phyloP scores from a whole-genome alignment of 176 grass and related monocot genomes.

The Alopecurus myosuroides region DNA sequence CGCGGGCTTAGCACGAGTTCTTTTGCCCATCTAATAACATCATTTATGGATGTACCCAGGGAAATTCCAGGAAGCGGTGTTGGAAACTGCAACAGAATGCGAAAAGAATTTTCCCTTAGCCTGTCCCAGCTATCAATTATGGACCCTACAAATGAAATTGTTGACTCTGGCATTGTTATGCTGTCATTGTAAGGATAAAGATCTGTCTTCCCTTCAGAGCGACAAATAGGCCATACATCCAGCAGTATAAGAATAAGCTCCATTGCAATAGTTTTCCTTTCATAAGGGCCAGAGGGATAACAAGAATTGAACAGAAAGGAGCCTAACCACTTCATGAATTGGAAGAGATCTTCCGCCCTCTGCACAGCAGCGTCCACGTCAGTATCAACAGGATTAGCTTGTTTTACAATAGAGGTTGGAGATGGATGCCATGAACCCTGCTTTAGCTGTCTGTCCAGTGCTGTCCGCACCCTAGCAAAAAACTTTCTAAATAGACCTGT shows the following conservation, averaged over 20 bases:
- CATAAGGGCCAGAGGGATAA: slow-evolving; percentile 96
- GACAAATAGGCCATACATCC: slow-evolving; percentile 83
- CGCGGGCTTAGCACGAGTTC: slow-evolving; percentile 78
- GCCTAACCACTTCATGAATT: slow-evolving; percentile 91
- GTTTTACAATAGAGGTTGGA: slow-evolving; percentile 19
- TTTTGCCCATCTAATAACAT: slow-evolving; percentile 82
- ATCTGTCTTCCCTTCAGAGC: slow-evolving; percentile 49
- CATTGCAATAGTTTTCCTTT: slow-evolving; percentile 99
- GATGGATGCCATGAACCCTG: slow-evolving; percentile 62
- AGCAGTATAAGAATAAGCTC: slow-evolving; percentile 92
- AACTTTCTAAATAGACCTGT: slow-evolving; percentile 87
- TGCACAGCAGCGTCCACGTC: slow-evolving; percentile 8
- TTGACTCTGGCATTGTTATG: slow-evolving; percentile 87
- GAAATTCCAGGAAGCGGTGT: slow-evolving; percentile 99
- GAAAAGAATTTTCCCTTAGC: slow-evolving; percentile 83
- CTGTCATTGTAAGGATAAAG: slow-evolving; percentile 64
- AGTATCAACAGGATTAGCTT: slow-evolving; percentile 29
- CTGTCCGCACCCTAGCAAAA: slow-evolving; percentile 87
- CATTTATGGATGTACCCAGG: slow-evolving; percentile 49
- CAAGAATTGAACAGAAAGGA: slow-evolving; percentile 90
- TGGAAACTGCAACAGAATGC: slow-evolving; percentile 83
- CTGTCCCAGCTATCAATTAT: slow-evolving; percentile 96
- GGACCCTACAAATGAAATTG: slow-evolving; percentile 91
- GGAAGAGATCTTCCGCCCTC: slow-evolving; percentile 74
- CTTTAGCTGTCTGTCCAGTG: slow-evolving; percentile 93